phyloP scores from a whole-genome alignment of 1,139 yeast genomes.

The Yamadazyma buinensis region DNA sequence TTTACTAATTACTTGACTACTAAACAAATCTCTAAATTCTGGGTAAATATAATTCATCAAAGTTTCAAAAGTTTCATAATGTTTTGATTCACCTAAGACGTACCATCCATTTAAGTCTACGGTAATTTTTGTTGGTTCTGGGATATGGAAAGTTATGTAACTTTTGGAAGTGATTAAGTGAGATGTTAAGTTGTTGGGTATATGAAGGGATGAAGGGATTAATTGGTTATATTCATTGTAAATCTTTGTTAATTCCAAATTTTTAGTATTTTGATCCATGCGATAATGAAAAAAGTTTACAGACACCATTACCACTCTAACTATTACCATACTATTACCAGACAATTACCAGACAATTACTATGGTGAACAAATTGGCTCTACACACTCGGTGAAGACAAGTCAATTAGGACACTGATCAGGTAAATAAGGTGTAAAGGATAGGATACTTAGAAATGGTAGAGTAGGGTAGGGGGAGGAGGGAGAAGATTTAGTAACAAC shows the following conservation, averaged over 20 bases:
- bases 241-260: conserved; percentile 23
- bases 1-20: conserved; percentile 21
- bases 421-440: too few relatives aligned
- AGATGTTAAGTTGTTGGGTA: conserved; percentile 1
- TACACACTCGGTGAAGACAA: too few relatives aligned
- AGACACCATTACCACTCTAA: too few relatives aligned
- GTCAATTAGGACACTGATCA: too few relatives aligned
- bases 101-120: conserved; percentile 38
- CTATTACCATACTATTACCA: too few relatives aligned
- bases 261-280: conserved; percentile 17
- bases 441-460: too few relatives aligned
- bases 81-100: conserved; percentile 8
- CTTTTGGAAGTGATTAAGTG: conserved; percentile 7
- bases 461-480: too few relatives aligned
- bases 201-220: conserved; percentile 17
- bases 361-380: too few relatives aligned
- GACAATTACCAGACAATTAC: too few relatives aligned
- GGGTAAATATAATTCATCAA: conserved; percentile 38
- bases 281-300: too few relatives aligned
- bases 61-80: conserved; percentile 45
- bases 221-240: conserved; percentile 25
- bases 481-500: conserved; percentile 43
- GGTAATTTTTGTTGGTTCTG: conserved; percentile 19
- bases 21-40: conserved; percentile 29
- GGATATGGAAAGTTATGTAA: conserved; percentile 8